Base-by-base conservation (phyloP, 192 early-diverging fungal genomes). In the Globomyces pollinis-pini region DNA sequence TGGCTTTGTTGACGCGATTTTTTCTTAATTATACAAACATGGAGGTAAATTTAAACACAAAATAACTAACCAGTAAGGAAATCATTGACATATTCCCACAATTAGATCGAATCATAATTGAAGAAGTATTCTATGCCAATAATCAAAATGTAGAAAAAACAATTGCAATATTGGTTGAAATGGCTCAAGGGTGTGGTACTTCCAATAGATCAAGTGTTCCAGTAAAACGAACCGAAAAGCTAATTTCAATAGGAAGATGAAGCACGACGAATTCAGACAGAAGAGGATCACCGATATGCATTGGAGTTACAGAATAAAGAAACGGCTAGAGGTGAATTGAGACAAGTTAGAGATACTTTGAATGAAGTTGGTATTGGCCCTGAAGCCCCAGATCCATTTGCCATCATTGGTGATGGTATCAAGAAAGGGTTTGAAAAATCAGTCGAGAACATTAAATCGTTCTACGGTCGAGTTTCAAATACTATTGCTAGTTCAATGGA, bases 401-500 rank as follows among this genome's bases (percentile, higher is more conserved):
- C 53, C 35, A 24, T 2, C 21, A 24, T 33, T 55, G 7, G 53
- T 39, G 20, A 55, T 2, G 29, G 29, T 41, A 55, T 55, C 28
- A 55, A 35, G 31, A 41, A 55, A 11, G 53, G 53, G 6, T 33
- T 55, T 41, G 20, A 55, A 55, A 55, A 55, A 41, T 24, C 29
- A 35, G 21, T 36, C 4, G 53, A 55, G 1, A 41, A 41, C n/a
- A 41, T 55, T 31, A 55, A 55, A n/a, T 21, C 21, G n/a, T 38
- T 55, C 32, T 55, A 38, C 20, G 35, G 53, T 8, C 29, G 33
- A 41, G 35, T 55, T 28, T 28, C 16, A 23, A 4, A 35, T 23
- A 11, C 2, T 15, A 23, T 28, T 28, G 4, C 44, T 5, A 47
- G 44, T 20, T 47, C 53, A 55, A 18, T 31, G 8, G 29, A 57